Percentiles rank a stretch among this genome's conserved stretches.
phyloP scores from a whole-genome alignment of 2,329 filamentous ascomycete species.

The Ophiocordyceps camponoti-floridani region DNA sequence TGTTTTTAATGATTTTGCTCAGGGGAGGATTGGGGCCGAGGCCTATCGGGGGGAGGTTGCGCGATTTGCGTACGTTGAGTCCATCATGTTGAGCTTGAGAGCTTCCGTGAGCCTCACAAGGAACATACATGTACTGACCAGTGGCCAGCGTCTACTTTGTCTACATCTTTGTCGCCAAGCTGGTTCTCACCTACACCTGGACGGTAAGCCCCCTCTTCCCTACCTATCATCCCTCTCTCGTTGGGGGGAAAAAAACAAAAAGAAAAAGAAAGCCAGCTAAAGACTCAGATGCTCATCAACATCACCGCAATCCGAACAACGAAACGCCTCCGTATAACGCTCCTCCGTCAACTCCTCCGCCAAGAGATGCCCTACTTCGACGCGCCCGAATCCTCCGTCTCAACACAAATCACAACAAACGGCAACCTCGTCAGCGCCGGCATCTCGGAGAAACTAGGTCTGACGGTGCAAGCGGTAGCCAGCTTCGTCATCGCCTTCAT shows the following conservation, averaged over 20 bases:
- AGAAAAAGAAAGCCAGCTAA: too few species aligned
- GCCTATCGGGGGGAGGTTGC: conserved; percentile 32
- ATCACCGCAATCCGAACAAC: conserved; percentile 18
- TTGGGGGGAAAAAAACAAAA: too few species aligned
- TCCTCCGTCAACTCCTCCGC: conserved; percentile 19
- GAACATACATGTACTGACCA: too few species aligned
- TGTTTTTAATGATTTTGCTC: conserved; percentile 37
- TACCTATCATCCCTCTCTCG: not conserved
- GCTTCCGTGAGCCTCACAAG: too few species aligned
- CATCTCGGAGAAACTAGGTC: conserved; percentile 25
- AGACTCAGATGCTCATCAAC: conserved; percentile 12
- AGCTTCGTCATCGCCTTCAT: conserved; percentile 21
- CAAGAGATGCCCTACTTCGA: conserved; percentile 41
- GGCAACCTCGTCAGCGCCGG: conserved; percentile 25
- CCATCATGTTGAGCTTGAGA: too few species aligned
- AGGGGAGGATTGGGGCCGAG: conserved; percentile 20
- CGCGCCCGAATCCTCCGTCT: conserved; percentile 21
- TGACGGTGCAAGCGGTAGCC: conserved; percentile 20
- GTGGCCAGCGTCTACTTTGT: conserved; percentile 31
- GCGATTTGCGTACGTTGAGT: conserved; percentile 18
- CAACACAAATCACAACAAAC: conserved; percentile 28
- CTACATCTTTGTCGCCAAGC: conserved; percentile 38
- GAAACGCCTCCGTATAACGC: conserved; percentile 18
- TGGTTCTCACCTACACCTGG: conserved; percentile 34
- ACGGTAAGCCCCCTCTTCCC: conserved; percentile 12